Conservation (phyloP, 495 filamentous ascomycete species). For the Melanomma pulvis-pyrius region DNA sequence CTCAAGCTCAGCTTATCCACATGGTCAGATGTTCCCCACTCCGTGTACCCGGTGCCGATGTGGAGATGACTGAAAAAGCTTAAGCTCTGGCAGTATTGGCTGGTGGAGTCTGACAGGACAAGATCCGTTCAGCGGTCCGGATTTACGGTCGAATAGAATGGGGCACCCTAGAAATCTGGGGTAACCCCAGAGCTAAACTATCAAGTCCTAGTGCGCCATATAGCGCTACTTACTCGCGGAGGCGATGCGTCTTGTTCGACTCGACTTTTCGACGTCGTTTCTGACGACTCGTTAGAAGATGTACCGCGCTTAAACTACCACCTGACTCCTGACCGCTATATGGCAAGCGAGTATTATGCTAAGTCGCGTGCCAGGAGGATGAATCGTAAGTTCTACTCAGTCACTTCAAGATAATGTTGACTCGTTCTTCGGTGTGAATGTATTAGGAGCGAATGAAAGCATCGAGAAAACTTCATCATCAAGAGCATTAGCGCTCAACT, state of each 20-base stretch:
- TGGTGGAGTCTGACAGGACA: not conserved
- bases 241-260: not conserved
- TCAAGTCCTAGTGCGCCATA: not conserved
- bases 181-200: not conserved
- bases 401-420: too few species aligned
- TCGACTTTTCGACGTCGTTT: slow-evolving; percentile 5
- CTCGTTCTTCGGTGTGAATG: too few species aligned
- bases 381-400: too few species aligned
- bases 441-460: too few species aligned
- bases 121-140: not conserved
- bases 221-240: not conserved
- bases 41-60: not conserved
- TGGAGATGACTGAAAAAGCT: not conserved
- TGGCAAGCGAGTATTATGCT: too few species aligned
- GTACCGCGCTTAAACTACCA: too few species aligned
- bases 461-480: too few species aligned
- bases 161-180: not conserved
- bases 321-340: too few species aligned
- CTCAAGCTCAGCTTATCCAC: not conserved
- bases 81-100: not conserved
- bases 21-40: not conserved
- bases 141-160: not conserved
- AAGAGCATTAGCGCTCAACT: too few species aligned
- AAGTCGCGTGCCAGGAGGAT: too few species aligned
- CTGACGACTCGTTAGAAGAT: not conserved